phyloP scores from a whole-genome alignment of 108 stramenopile species.

The Licmophora abbreviata region DNA sequence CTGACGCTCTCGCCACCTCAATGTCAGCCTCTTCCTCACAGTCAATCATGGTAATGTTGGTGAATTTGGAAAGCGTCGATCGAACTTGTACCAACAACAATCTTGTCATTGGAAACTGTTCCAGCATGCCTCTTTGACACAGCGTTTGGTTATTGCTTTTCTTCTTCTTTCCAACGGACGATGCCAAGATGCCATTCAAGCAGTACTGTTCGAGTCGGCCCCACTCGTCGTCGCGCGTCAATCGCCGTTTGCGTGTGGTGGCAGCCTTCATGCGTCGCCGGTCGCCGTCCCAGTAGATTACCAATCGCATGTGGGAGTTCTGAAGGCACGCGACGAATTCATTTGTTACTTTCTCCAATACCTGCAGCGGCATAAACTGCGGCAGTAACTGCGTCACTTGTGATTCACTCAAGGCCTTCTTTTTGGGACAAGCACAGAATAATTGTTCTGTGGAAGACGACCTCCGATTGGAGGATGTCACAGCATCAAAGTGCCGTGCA shows the following conservation, averaged over 20 bases:
- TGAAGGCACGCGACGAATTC: constrained; percentile 26
- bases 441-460: not conserved
- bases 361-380: constrained; percentile 28
- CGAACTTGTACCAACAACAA: constrained; percentile 25
- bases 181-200: constrained; percentile 23
- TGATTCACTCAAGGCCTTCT: constrained; percentile 4
- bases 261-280: constrained; percentile 22
- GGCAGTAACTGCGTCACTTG: constrained; percentile 27
- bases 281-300: constrained; percentile 52
- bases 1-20: constrained; percentile 37
- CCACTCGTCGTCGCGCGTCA: constrained; percentile 23
- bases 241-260: constrained; percentile 15
- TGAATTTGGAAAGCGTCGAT: constrained; percentile 1
- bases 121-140: constrained; percentile 14
- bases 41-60: constrained; percentile 18
- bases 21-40: constrained; percentile 61
- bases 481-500: constrained; percentile 16
- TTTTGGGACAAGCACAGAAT: constrained; percentile 12
- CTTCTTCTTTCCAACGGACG: constrained; percentile 8
- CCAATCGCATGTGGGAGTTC: constrained; percentile 16
- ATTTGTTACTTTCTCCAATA: constrained; percentile 30
- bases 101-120: constrained; percentile 33
- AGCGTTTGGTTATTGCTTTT: no score
- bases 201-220: constrained; percentile 31
- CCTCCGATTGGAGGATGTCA: not conserved